Percentiles rank a stretch among this genome's conserved stretches.
phyloP scores from a whole-genome alignment of 2,329 filamentous ascomycete genomes.

The Nectriaceae sp. region DNA sequence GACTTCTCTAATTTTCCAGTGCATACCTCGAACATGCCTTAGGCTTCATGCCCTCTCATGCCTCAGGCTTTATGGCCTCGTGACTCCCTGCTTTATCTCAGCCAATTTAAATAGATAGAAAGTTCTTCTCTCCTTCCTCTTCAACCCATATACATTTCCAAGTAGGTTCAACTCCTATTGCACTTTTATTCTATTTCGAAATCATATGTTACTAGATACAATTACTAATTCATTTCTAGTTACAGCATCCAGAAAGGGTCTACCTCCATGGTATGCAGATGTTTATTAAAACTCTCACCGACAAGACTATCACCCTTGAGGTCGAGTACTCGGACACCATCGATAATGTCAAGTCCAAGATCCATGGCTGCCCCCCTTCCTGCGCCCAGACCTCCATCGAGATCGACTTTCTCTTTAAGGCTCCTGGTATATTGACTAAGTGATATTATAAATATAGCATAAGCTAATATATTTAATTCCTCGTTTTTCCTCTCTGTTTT shows the following conservation, averaged over 20 bases:
- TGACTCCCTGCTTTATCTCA: constrained; percentile 38
- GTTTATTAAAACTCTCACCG: constrained; percentile 96
- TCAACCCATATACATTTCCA: constrained; percentile 13
- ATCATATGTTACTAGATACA: too few relatives aligned
- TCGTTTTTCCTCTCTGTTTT: too few relatives aligned
- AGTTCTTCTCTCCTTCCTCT: constrained; percentile 17
- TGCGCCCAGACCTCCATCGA: too few relatives aligned
- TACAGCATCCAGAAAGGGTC: constrained; percentile 24
- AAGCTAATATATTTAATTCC: too few relatives aligned
- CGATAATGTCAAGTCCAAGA: constrained; percentile 97
- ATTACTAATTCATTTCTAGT: constrained; percentile 14
- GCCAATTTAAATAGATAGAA: too few relatives aligned
- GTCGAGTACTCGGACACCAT: constrained; percentile 91
- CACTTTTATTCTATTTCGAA: too few relatives aligned
- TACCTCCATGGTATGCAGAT: constrained; percentile 77
- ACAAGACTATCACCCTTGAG: constrained; percentile 58
- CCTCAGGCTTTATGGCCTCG: constrained; percentile 31
- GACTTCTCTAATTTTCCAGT: too few relatives aligned
- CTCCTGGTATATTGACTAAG: too few relatives aligned
- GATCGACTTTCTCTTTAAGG: too few relatives aligned
- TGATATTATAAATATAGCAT: too few relatives aligned
- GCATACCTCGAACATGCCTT: too few relatives aligned
- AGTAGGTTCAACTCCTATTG: constrained; percentile 10
- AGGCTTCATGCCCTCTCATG: constrained; percentile 40
- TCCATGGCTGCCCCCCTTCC: too few relatives aligned